Conservation (phyloP, 352 stramenopile species). For the Aphanomyces invadans region DNA sequence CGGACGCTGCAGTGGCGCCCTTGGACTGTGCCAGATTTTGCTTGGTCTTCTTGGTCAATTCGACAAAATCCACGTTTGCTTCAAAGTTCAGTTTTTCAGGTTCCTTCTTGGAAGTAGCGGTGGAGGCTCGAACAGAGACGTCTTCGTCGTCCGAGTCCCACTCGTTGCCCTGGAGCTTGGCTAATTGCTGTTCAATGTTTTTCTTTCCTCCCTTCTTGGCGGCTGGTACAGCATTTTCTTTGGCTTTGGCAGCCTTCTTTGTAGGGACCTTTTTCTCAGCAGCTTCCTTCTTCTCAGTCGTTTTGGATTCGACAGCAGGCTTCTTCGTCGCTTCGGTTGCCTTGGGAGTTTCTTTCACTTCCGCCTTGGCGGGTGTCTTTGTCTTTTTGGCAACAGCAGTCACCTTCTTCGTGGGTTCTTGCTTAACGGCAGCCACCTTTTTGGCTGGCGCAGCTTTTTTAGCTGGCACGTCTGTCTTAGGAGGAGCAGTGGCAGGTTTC, state of each 20-base stretch:
- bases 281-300: neutral
- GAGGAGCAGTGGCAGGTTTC: neutral
- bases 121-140: conserved; percentile 33
- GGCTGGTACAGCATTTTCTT: neutral
- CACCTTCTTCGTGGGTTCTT: neutral
- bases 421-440: neutral
- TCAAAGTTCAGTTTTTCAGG: conserved; percentile 26
- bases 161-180: conserved; percentile 73
- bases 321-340: neutral
- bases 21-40: conserved; percentile 22
- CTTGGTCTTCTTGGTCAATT: conserved; percentile 24
- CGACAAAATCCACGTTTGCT: conserved; percentile 22
- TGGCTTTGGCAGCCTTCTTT: neutral
- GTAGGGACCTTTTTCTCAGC: neutral
- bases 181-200: conserved; percentile 53
- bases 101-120: conserved; percentile 23
- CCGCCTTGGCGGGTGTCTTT: neutral
- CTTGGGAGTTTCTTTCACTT: neutral
- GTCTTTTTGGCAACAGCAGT: neutral
- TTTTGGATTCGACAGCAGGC: neutral
- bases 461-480: neutral
- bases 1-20: conserved; percentile 25
- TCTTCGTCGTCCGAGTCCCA: conserved; percentile 78
- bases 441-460: neutral
- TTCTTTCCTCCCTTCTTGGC: conserved; percentile 23